Base-by-base conservation (phyloP, 495 filamentous ascomycete genomes). In the Parathielavia hyrcaniae region DNA sequence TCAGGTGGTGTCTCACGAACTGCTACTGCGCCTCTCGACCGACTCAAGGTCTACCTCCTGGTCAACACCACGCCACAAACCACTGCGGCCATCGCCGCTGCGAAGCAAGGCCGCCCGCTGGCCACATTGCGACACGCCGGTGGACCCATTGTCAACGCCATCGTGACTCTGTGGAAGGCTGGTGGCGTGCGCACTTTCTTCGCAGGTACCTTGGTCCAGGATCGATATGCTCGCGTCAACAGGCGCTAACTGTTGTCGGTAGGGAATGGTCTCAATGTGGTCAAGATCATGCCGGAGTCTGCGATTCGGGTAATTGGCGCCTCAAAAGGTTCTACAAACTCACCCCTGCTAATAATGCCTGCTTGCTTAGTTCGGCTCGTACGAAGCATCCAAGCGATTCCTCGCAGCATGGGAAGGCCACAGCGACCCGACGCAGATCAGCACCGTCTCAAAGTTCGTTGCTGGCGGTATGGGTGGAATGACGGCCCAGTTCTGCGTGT, bases 281-380 rank as follows among this genome's bases (percentile, higher is more conserved):
- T 97, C 62, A 98, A 98, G 72, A 90, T 98, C 49, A 92, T 97
- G 86, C 93, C 93, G 8, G 93, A 98, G 71, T 96, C 92, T 7
- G 93, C 93, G 36, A 96, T 98, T 64, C 93, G 74, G 62, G 75
- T 78, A 71, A 49, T 60, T 56, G 55, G 32, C 41, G 6, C 62
- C 50, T 19, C 7, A 7, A 6, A n/a, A 4, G 16, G 6, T 20
- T 30, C 17, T 26, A 12, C 13, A 14, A 46, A 10, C 14, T 11
- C 13, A 23, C 41, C n/a, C 44, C 45, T 59, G 62, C 68, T 68
- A 60, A 71, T 41, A n/a, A n/a, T n/a, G n/a, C n/a, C n/a, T n/a
- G 6, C 16, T 43, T 13, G 9, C 26, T 26, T 55, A 83, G 72
- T 98, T 98, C 72, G 93, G 93, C 51, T 92, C 90, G 8, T 98